Percentiles rank a stretch among this genome's conserved stretches.
These are phyloP conservation scores for Zygosaccharomyces bailii DNA, from an alignment of 805 yeast genomes.

Conservation along the genomic window DNA sequence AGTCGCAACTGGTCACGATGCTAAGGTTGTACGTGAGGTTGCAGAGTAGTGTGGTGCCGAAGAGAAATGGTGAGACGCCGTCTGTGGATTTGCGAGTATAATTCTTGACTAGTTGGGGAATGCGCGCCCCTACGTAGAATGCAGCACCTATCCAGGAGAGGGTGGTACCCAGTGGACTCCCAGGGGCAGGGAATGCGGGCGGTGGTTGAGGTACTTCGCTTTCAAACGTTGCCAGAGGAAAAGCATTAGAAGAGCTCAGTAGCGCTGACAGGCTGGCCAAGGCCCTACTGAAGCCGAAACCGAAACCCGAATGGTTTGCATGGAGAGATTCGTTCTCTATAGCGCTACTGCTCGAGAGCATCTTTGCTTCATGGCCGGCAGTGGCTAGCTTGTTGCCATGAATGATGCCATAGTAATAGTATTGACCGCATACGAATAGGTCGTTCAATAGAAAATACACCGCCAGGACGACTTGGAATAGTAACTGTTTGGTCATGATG, in stretches of 20 bases:
- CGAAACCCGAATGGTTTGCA: background rate
- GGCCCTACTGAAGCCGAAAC: conserved; percentile 1
- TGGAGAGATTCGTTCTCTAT: background rate
- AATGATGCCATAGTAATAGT: conserved; percentile 55
- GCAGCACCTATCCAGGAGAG: conserved; percentile 79
- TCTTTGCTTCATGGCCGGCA: conserved; percentile 35
- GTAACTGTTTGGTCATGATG: conserved; percentile 66
- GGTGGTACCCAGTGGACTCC: conserved; percentile 38
- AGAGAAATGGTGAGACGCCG: conserved; percentile 78
- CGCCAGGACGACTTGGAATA: conserved; percentile 75
- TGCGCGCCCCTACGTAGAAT: conserved; percentile 71
- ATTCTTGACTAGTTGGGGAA: conserved; percentile 83
- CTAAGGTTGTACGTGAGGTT: conserved; percentile 74
- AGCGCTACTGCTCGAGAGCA: conserved; percentile 7
- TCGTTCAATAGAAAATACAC: conserved; percentile 74
- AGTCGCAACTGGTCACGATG: conserved; percentile 62
- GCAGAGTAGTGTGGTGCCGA: conserved; percentile 74
- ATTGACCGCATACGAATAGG: conserved; percentile 63
- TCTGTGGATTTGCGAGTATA: conserved; percentile 75
- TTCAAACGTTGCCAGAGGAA: conserved; percentile 1
- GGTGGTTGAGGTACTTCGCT: conserved; percentile 14
- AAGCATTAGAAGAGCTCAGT: conserved; percentile 6
- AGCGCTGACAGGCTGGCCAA: conserved; percentile 11
- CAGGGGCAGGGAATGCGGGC: conserved; percentile 16
- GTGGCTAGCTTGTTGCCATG: conserved; percentile 34